Evolutionary conservation across 495 filamentous ascomycete species (phyloP).

Genomic region (Echria macrotheca): DNA sequence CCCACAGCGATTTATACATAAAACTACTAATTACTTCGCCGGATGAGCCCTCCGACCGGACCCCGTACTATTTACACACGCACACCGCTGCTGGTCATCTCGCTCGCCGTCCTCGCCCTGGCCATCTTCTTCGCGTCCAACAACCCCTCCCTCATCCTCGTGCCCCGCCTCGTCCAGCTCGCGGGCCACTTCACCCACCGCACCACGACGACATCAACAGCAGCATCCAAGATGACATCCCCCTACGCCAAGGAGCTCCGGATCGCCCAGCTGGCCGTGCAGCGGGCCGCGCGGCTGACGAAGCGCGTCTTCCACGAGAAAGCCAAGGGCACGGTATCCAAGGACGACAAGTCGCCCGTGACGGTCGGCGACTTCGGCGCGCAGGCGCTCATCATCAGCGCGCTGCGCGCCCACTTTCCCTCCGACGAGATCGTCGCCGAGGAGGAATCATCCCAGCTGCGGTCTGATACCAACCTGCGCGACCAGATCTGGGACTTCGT

Average conservation of each 20-base stretch:
- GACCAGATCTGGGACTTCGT: slow-evolving; percentile 80
- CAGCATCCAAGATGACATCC: slow-evolving; percentile 16
- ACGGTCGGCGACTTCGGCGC: slow-evolving; percentile 98
- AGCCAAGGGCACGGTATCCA: slow-evolving; percentile 87
- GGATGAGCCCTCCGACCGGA: no score
- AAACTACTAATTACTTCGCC: no score
- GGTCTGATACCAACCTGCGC: slow-evolving; percentile 58
- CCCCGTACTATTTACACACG: no score
- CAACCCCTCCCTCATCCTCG: slow-evolving; percentile 4
- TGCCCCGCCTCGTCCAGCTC: slow-evolving; percentile 19
- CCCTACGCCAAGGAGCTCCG: slow-evolving; percentile 73
- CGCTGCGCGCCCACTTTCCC: slow-evolving; percentile 84
- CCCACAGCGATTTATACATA: not conserved
- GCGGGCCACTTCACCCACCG: slow-evolving; percentile 8
- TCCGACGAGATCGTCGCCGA: slow-evolving; percentile 88
- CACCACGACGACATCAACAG: not conserved
- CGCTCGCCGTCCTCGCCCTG: slow-evolving; percentile 22
- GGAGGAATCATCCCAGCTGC: slow-evolving; percentile 78
- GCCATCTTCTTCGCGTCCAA: slow-evolving; percentile 10
- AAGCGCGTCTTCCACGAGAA: slow-evolving; percentile 89
- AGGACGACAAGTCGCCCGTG: slow-evolving; percentile 92
- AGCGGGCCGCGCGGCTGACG: slow-evolving; percentile 81
- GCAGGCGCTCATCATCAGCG: slow-evolving; percentile 89
- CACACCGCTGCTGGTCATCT: slow-evolving; percentile 14
- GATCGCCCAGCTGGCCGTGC: slow-evolving; percentile 85